Evolutionary conservation across 2,329 filamentous ascomycete genomes (phyloP), one percentile per base, ranked within the genome.

Genomic region (Curvularia hawaiiensis): DNA sequence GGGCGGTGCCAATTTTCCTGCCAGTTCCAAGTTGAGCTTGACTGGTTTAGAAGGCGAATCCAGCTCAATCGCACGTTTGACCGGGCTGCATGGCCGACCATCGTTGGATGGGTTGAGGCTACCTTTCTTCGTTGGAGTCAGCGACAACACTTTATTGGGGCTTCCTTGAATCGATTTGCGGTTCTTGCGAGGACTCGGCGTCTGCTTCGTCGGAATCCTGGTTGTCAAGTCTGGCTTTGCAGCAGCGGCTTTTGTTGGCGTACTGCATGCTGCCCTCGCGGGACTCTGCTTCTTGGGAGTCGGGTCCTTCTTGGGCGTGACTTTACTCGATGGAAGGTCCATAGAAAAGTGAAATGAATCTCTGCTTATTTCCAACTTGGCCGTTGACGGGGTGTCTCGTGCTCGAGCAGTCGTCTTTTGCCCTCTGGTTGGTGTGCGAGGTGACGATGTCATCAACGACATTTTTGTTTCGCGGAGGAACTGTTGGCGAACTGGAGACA

Each of bases 261-360:
- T 50, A 28, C 16, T 24, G 35, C 38, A n/a, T 4, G 7, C 16
- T 12, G 35, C 14, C 18, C 9, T 50, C n/a, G 16, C 33, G 20
- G 22, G 47, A 20, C 33, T 40, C 33, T 24, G 47, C 22, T 50
- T 43, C 38, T 33, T 26, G 28, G 33, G 26, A 33, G 49, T 47
- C 11, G 33, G 38, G 6, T 40, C 35, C 54, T 60, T 60, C 45
- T 57, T 65, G 7, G 54, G 48, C 16, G 55, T 56, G 10, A 56
- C 53, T 56, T 64, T 68, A 30, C 58, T 61, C 20, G 52, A 49
- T 6, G 67, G 57, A 4, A 68, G 49, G 47, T 69, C 66, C 31
- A 60, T 62, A 3, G 61, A 59, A 35, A 67, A 68, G 22, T 67
- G 64, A 43, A 69, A 69, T 0, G 59, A 63, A 48, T 63, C 61